Evolutionary conservation across 108 stramenopile species (phyloP).

Genomic region (Parmales sp.): DNA sequence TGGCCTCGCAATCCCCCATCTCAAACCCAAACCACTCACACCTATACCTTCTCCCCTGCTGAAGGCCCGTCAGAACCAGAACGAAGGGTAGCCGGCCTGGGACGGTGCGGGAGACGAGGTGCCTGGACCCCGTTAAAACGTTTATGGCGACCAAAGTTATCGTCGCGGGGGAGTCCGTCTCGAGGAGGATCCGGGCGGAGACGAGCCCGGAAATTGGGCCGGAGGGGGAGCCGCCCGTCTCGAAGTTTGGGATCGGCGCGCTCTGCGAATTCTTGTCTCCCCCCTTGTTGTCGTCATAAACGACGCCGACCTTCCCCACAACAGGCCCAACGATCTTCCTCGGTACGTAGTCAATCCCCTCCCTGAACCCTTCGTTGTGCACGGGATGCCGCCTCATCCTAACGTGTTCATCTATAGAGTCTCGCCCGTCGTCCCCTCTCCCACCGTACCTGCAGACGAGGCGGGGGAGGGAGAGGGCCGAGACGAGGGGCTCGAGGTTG

Average conservation of each 20-base stretch:
- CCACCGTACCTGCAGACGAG: neutral
- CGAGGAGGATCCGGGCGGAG: neutral
- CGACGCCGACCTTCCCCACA: neutral
- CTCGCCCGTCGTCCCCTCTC: neutral
- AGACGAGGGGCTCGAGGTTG: neutral
- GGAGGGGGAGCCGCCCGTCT: neutral
- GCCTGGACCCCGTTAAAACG: neutral
- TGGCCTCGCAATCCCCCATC: slow-evolving; percentile 2
- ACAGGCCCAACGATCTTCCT: slow-evolving; percentile 12
- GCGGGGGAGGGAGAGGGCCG: neutral
- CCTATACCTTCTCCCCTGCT: slow-evolving; percentile 2
- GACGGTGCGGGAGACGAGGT: neutral
- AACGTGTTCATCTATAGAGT: neutral
- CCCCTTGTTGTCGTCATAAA: too few species aligned
- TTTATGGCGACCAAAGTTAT: neutral
- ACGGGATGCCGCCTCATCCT: neutral
- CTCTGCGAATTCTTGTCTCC: neutral
- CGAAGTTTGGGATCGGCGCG: too few species aligned
- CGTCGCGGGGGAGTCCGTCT: neutral
- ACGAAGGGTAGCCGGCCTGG: neutral
- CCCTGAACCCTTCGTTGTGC: neutral
- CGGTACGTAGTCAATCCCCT: slow-evolving; percentile 1
- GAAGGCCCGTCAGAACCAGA: neutral
- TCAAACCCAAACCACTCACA: slow-evolving; percentile 10
- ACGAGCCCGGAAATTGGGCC: neutral